These are phyloP conservation scores for Penicillium taxi DNA, from an alignment of 495 filamentous ascomycete species.

Conservation along the genomic window DNA sequence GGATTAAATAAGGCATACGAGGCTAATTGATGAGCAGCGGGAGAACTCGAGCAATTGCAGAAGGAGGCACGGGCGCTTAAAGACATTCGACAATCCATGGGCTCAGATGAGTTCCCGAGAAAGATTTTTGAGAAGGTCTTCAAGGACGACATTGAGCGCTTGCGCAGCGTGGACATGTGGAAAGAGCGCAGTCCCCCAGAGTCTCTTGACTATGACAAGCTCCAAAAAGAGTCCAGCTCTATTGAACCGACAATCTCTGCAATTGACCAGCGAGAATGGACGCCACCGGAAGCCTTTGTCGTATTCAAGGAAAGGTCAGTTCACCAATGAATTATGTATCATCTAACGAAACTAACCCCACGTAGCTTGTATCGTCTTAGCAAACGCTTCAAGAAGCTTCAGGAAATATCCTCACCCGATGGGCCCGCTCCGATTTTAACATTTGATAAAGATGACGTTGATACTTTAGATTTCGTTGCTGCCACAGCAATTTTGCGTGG, in stretches of 20 bases:
- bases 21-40: conserved; percentile 40
- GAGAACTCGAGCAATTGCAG: conserved; percentile 79
- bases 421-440: conserved; percentile 55
- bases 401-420: conserved; percentile 35
- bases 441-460: conserved; percentile 96
- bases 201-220: conserved; percentile 55
- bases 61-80: conserved; percentile 77
- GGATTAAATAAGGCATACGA: not conserved
- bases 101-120: conserved; percentile 66
- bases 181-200: conserved; percentile 69
- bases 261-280: conserved; percentile 74
- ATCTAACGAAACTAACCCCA: conserved; percentile 5
- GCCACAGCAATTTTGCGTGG: conserved; percentile 84
- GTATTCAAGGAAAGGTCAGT: conserved; percentile 74
- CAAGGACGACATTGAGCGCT: conserved; percentile 69
- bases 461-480: conserved; percentile 92
- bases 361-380: conserved; percentile 64
- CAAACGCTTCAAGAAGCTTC: conserved; percentile 56
- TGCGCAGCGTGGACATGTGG: conserved; percentile 96
- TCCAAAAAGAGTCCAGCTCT: conserved; percentile 41
- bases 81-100: conserved; percentile 74
- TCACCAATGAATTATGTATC: too few species aligned
- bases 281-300: conserved; percentile 66
- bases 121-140: conserved; percentile 93
- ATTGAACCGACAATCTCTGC: conserved; percentile 48